A percentile compares a stretch with the other conserved stretches of the same genome.
Evolutionary conservation across 805 yeast genomes (phyloP).

Genomic region (Nakazawaea siamensis): DNA sequence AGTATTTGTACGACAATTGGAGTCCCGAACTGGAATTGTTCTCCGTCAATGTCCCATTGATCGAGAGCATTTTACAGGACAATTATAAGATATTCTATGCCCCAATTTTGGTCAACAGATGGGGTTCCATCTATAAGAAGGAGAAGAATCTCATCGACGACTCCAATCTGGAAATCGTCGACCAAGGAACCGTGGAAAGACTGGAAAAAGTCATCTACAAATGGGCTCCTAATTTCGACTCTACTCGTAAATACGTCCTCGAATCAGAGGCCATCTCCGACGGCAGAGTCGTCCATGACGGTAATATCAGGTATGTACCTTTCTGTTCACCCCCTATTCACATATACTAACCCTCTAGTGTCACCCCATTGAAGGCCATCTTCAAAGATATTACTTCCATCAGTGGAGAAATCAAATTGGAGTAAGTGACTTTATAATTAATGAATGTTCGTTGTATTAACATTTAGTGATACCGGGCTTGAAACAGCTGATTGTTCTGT

Average conservation of each 20-base stretch:
- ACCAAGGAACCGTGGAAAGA: constrained; percentile 30
- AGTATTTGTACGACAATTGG: constrained; percentile 56
- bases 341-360: constrained; percentile 25
- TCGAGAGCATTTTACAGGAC: constrained; percentile 17
- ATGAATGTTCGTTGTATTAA: background rate
- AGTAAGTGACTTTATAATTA: constrained; percentile 23
- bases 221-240: constrained; percentile 81
- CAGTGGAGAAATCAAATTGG: constrained; percentile 49
- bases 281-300: constrained; percentile 59
- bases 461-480: too few species aligned
- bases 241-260: constrained; percentile 48
- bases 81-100: constrained; percentile 61
- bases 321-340: constrained; percentile 25
- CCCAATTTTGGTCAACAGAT: constrained; percentile 73
- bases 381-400: constrained; percentile 47
- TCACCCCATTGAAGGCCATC: constrained; percentile 67
- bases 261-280: constrained; percentile 45
- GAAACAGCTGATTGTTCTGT: too few species aligned
- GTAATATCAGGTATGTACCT: constrained; percentile 40
- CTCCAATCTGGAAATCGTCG: constrained; percentile 35
- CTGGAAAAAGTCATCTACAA: constrained; percentile 36
- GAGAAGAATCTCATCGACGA: constrained; percentile 11
- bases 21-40: constrained; percentile 55
- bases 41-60: constrained; percentile 77
- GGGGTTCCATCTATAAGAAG: constrained; percentile 58